phyloP scores from a whole-genome alignment of 2,329 filamentous ascomycete species.

The Neophaeococcomyces mojaviensis region DNA sequence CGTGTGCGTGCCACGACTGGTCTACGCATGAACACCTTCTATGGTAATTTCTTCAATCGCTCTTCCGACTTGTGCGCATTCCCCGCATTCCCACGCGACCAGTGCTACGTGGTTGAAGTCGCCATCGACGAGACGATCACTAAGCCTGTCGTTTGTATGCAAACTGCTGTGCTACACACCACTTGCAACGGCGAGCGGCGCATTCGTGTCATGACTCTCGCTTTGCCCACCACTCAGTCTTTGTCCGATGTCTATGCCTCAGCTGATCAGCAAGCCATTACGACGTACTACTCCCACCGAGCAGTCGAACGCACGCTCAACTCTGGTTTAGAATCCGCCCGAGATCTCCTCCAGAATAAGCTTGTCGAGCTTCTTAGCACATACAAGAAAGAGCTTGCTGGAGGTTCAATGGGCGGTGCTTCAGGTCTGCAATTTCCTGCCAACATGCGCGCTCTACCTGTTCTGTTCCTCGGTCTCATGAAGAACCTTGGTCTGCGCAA shows the following conservation, averaged over 20 bases:
- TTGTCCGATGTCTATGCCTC: slow-evolving; percentile 89
- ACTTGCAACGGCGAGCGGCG: slow-evolving; percentile 95
- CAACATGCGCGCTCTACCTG: slow-evolving; percentile 79
- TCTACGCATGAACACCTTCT: slow-evolving; percentile 93
- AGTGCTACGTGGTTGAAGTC: slow-evolving; percentile 96
- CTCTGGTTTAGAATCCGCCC: slow-evolving; percentile 78
- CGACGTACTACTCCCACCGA: slow-evolving; percentile 94
- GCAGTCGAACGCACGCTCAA: slow-evolving; percentile 84
- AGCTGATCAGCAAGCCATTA: slow-evolving; percentile 87
- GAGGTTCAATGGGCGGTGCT: slow-evolving; percentile 86
- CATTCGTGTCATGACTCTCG: slow-evolving; percentile 88
- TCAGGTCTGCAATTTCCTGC: slow-evolving; percentile 80
- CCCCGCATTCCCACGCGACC: slow-evolving; percentile 93
- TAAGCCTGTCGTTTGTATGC: slow-evolving; percentile 85
- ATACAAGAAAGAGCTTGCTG: slow-evolving; percentile 92
- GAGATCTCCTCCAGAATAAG: slow-evolving; percentile 86
- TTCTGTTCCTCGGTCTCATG: slow-evolving; percentile 87
- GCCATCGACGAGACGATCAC: slow-evolving; percentile 92
- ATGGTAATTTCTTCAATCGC: slow-evolving; percentile 98
- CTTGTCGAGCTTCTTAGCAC: slow-evolving; percentile 86
- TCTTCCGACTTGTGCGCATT: slow-evolving; percentile 97
- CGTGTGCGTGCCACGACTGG: slow-evolving; percentile 92
- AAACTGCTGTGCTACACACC: slow-evolving; percentile 91
- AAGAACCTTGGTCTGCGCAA: slow-evolving; percentile 94
- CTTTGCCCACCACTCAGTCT: slow-evolving; percentile 84